These are phyloP conservation scores for Psilocybe cubensis DNA, from an alignment of 768 basidiomycete species.

Conservation along the genomic window DNA sequence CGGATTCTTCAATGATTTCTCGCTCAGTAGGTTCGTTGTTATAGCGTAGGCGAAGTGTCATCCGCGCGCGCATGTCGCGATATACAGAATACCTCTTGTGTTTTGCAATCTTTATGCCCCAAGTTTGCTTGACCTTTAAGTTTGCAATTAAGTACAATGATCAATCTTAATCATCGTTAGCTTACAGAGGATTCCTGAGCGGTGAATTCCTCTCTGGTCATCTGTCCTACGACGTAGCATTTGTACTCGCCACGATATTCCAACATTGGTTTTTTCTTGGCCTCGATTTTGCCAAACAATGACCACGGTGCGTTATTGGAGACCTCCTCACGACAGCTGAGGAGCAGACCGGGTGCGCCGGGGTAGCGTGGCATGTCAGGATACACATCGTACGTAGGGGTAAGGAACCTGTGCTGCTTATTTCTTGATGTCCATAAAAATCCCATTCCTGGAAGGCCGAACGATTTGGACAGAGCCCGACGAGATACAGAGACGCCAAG, in stretches of 20 bases:
- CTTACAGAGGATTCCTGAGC: slow-evolving; percentile 5
- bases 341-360: slow-evolving; percentile 16
- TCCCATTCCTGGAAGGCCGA: slow-evolving; percentile 17
- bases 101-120: slow-evolving; percentile 9
- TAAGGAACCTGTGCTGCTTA: slow-evolving; percentile 9
- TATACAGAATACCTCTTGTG: slow-evolving; percentile 9
- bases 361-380: slow-evolving; percentile 17
- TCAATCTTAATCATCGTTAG: background rate
- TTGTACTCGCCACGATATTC: slow-evolving; percentile 21
- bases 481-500: slow-evolving; percentile 9
- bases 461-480: slow-evolving; percentile 9
- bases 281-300: slow-evolving; percentile 3
- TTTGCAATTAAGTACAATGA: background rate
- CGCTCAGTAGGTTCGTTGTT: slow-evolving; percentile 2
- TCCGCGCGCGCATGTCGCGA: slow-evolving; percentile 9
- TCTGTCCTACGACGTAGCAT: slow-evolving; percentile 6
- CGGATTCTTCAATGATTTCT: slow-evolving; percentile 4
- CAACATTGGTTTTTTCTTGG: slow-evolving; percentile 5
- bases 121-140: slow-evolving; percentile 6
- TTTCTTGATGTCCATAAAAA: slow-evolving; percentile 18
- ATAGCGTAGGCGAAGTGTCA: slow-evolving; percentile 2
- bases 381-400: slow-evolving; percentile 11
- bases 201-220: slow-evolving; percentile 14
- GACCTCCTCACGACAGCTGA: slow-evolving; percentile 18
- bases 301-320: slow-evolving; percentile 16